phyloP scores from a whole-genome alignment of 2,329 filamentous ascomycete genomes.

The Sporothrix curviconia region DNA sequence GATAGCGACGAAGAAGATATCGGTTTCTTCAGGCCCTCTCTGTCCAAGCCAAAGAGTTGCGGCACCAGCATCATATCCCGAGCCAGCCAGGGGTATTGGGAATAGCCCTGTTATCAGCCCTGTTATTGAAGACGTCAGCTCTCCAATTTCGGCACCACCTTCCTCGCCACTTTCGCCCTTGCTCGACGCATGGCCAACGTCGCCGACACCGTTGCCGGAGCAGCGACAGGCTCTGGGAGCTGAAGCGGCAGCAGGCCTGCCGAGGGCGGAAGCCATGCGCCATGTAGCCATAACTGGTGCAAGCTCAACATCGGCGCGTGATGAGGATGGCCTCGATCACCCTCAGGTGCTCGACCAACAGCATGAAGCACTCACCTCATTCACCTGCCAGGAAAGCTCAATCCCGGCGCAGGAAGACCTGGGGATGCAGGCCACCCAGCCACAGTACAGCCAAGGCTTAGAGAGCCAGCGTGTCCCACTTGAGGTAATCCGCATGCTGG shows the following conservation, averaged over 20 bases:
- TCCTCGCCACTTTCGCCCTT: background rate
- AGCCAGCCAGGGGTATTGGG: too few relatives aligned
- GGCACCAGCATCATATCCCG: too few relatives aligned
- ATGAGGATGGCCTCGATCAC: too few relatives aligned
- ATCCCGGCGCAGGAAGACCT: background rate
- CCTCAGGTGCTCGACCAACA: too few relatives aligned
- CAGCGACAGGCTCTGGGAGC: background rate
- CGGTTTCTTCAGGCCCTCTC: too few relatives aligned
- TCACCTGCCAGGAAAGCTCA: background rate
- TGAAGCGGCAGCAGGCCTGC: too few relatives aligned
- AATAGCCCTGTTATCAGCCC: too few relatives aligned
- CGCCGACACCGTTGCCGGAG: slow-evolving; percentile 20
- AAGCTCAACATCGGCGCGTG: too few relatives aligned
- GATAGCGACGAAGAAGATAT: slow-evolving; percentile 42
- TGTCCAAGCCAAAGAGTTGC: background rate
- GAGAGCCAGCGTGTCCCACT: slow-evolving; percentile 48
- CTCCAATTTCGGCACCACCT: background rate
- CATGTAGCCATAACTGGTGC: too few relatives aligned
- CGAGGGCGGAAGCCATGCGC: too few relatives aligned
- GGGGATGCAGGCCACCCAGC: too few relatives aligned
- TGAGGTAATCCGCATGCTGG: slow-evolving; percentile 41
- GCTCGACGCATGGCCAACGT: slow-evolving; percentile 22
- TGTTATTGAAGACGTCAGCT: slow-evolving; percentile 20
- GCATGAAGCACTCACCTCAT: background rate
- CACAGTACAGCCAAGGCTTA: slow-evolving; percentile 26